Evolutionary conservation across 2,329 filamentous ascomycete species (phyloP), one percentile per base, ranked within the genome.

Genomic region (Orbilia brochopaga): DNA sequence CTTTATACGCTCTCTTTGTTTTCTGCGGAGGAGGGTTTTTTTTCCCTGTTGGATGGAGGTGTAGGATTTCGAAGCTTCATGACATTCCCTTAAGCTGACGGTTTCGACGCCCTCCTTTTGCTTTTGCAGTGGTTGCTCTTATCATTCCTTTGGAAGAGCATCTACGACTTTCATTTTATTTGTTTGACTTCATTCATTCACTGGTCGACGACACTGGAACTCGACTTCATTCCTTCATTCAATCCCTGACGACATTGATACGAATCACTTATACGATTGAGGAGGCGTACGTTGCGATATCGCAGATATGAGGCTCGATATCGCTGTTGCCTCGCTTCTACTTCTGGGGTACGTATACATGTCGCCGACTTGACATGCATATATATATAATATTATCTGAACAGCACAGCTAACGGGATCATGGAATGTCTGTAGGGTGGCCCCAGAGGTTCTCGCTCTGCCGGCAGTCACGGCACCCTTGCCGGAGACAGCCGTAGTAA

Each of bases 51-150:
- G n/a, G 44, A 40, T 53, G 62, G 50, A 13, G 19, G 35, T 40
- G 37, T 32, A 32, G 4, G 27, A 32, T 32, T 4, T 32, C 27
- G 27, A 32, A 52, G n/a, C 54, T 24, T 69, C 56, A 58, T 59
- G 65, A 69, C 65, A 54, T 40, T 70, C 53, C 46, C 44, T 63
- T 70, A 51, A 54, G 19, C n/a, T n/a, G n/a, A n/a, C n/a, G 17
- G 40, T 8, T n/a, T 30, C 30, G 44, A 69, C 35, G 57, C 53
- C 54, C 53, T 63, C 58, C 53, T 62, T 32, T 51, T 62, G 50
- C 23, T 30, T 50, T 54, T 52, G 32, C 37, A 24, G 37, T 37
- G 17, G 1, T 37, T 46, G 44, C 44, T 48, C 44, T 21, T 51
- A n/a, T 50, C 23, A 17, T 15, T 57, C 35, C 19, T 57, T 57